Conservation (phyloP, 2,329 filamentous ascomycete genomes). For the Phyllosticta ampelicida region DNA sequence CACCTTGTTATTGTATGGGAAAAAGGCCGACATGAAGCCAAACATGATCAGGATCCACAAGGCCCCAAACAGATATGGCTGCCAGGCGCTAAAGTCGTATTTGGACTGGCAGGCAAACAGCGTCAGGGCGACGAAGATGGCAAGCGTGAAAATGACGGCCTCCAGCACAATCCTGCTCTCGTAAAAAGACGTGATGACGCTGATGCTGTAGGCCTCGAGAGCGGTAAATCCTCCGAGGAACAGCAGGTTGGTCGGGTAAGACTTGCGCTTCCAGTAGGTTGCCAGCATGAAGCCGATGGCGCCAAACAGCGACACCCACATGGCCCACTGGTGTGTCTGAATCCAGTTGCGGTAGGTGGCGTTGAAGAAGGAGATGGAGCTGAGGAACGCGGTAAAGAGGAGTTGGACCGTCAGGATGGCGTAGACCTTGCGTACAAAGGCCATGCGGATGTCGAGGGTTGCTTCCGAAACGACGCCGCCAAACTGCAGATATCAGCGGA, state of each 20-base stretch:
- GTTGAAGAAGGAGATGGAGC: slow-evolving; percentile 78
- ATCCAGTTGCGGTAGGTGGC: slow-evolving; percentile 74
- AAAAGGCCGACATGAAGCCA: slow-evolving; percentile 83
- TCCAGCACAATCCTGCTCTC: slow-evolving; percentile 74
- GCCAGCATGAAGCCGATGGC: slow-evolving; percentile 75
- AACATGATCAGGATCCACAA: slow-evolving; percentile 89
- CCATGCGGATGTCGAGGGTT: slow-evolving; percentile 90
- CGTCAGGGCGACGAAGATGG: slow-evolving; percentile 52
- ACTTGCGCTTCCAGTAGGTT: slow-evolving; percentile 93
- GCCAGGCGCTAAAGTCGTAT: slow-evolving; percentile 97
- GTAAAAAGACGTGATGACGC: slow-evolving; percentile 87
- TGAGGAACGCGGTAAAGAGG: slow-evolving; percentile 69
- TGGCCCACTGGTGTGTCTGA: slow-evolving; percentile 68
- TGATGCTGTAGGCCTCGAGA: slow-evolving; percentile 87
- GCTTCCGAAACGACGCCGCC: slow-evolving; percentile 88
- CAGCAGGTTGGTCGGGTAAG: slow-evolving; percentile 85
- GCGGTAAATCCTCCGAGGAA: slow-evolving; percentile 87
- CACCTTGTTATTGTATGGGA: slow-evolving; percentile 68
- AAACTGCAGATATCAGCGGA: slow-evolving; percentile 46
- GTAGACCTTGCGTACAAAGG: slow-evolving; percentile 96
- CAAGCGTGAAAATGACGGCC: slow-evolving; percentile 73
- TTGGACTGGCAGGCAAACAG: slow-evolving; percentile 94
- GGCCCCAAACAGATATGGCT: slow-evolving; percentile 83
- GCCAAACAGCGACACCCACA: slow-evolving; percentile 79
- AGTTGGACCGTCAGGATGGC: slow-evolving; percentile 94